Percentiles rank a stretch among this genome's conserved stretches.
These are phyloP conservation scores for Sporothrix inflata DNA, from an alignment of 2,329 filamentous ascomycete species.

Conservation along the genomic window DNA sequence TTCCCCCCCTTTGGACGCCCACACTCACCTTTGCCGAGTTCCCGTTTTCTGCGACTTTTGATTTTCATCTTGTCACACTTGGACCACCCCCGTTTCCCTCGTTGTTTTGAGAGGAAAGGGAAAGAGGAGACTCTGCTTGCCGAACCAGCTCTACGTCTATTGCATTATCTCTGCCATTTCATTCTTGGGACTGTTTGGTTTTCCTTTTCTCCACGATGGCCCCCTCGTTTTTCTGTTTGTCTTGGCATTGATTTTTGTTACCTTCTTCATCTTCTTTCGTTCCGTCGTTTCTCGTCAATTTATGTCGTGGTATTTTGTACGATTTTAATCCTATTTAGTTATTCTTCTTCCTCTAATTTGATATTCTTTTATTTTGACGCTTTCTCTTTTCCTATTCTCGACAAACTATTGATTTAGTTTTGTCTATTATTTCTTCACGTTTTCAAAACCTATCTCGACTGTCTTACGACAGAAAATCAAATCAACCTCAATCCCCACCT, in stretches of 20 bases:
- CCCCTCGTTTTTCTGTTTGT: constrained; percentile 4
- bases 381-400: not conserved
- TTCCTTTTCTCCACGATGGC: not conserved
- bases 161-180: not conserved
- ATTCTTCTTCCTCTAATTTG: not conserved
- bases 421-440: not conserved
- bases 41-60: constrained; percentile 8
- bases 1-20: not conserved
- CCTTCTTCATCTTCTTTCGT: not conserved
- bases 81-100: not conserved
- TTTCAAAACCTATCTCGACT: too few relatives aligned
- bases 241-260: not conserved
- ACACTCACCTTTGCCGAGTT: not conserved
- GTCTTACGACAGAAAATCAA: too few relatives aligned
- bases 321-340: not conserved
- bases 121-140: not conserved
- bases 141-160: not conserved
- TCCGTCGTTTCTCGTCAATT: not conserved
- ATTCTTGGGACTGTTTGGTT: not conserved
- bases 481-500: too few relatives aligned
- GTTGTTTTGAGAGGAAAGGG: not conserved
- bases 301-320: not conserved
- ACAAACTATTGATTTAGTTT: not conserved
- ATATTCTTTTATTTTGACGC: not conserved
- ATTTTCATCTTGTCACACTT: constrained; percentile 13